phyloP scores from a whole-genome alignment of 176 grass and related monocot genomes.

The Zea mays region Zm-B73-REFERENCE-NAM-5.0 NC_050102.1:99201001-99201500 shows the following conservation, averaged over 20 bases:
- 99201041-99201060: slow-evolving; percentile 96
- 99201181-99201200: slow-evolving; percentile 89
- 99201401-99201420: slow-evolving; percentile 1
- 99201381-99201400: slow-evolving; percentile 13
- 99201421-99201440: neutral
- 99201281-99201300: slow-evolving; percentile 23
- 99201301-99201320: slow-evolving; percentile 2
- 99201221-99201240: slow-evolving; percentile 36
- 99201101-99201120: slow-evolving; percentile 97
- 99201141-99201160: slow-evolving; percentile 89
- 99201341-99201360: slow-evolving; percentile 5
- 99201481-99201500: no score
- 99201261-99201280: slow-evolving; percentile 2
- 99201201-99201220: slow-evolving; percentile 90
- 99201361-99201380: neutral
- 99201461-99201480: no score
- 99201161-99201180: slow-evolving; percentile 73
- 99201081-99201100: slow-evolving; percentile 88
- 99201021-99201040: slow-evolving; percentile 93
- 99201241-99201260: neutral
- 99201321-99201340: slow-evolving; percentile 15
- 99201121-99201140: slow-evolving; percentile 80
- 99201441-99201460: neutral
- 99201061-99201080: slow-evolving; percentile 94
- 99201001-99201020: slow-evolving; percentile 83